Base-by-base conservation (phyloP, 768 basidiomycete species). In the Amanita subjunquillea region DNA sequence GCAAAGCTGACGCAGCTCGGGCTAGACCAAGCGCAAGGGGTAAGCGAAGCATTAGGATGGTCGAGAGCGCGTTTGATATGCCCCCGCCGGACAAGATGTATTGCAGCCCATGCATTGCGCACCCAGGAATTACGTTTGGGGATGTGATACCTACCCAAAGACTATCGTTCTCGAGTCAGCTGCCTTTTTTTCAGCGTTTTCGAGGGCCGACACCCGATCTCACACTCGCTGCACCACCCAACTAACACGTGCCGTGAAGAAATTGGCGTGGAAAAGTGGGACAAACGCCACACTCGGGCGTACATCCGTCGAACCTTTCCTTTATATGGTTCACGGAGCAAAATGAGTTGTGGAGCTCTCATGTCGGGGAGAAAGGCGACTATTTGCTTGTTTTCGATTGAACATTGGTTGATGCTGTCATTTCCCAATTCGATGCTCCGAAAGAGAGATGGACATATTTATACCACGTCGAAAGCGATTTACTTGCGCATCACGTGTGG, bases 1-100 rank as follows among this genome's bases (percentile, higher is more conserved):
- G 77, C 86, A 5, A 66, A 75, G 30, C 73, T 88, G 23, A 89
- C 86, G 0, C 61, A 65, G 0, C 55, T 76, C 3, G 86, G 86
- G 1, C 68, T 76, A 41, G 57, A 62, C 0, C 85, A 87, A 65
- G 86, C 85, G 0, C 46, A 62, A 22, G 62, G 56, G 12, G 78
- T 71, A 3, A 68, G 71, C 20, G 48, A 56, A 0, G 68, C 65
- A 5, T 87, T 17, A 17, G 83, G 83, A 66, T 65, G 52, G 53
- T 55, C 0, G 83, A 85, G 59, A 61, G 75, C 6, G 41, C 44
- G 0, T 58, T 61, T 32, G 63, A 65, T 7, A 67, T 86, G 0
- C 78, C 77, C 3, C 58, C 76, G 3, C 85, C 17, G 17, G 69
- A 76, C 53, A 72, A 65, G 48, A 66, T 80, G 25, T 87, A 82